Conservation (phyloP, 176 grass and related monocot genomes). For the Carex parvula region DNA sequence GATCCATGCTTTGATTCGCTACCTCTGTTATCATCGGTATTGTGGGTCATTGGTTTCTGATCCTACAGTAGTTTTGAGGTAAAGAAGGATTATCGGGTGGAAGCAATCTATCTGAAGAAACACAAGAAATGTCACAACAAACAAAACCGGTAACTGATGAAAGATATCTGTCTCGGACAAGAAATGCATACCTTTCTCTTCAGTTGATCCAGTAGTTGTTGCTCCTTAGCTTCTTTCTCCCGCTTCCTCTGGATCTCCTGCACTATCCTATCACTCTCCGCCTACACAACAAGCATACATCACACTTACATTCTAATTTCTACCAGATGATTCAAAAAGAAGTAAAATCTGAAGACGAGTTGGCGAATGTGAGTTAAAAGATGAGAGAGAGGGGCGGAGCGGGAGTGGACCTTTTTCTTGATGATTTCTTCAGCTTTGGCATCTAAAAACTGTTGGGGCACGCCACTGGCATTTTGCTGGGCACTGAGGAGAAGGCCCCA, state of each 20-base stretch:
- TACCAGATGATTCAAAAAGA: conserved; percentile 12
- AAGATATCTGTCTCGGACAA: conserved; percentile 28
- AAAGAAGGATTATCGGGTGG: conserved; percentile 64
- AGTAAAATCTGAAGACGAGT: background rate
- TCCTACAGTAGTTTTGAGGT: conserved; percentile 99
- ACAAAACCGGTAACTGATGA: conserved; percentile 30
- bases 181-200: conserved; percentile 53
- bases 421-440: conserved; percentile 84
- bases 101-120: conserved; percentile 96
- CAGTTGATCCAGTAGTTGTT: conserved; percentile 42
- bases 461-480: conserved; percentile 85
- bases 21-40: background rate
- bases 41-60: conserved; percentile 4
- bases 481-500: conserved; percentile 81
- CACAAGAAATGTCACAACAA: conserved; percentile 50
- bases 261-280: conserved; percentile 73
- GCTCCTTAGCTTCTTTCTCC: conserved; percentile 74
- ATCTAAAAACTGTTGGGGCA: conserved; percentile 97
- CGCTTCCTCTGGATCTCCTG: conserved; percentile 85
- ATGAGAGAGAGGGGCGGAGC: background rate
- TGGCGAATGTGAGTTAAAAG: background rate
- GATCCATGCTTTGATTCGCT: background rate
- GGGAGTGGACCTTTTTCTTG: conserved; percentile 58
- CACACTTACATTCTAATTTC: background rate
- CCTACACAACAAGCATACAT: conserved; percentile 34